Conservation (phyloP, 2,329 filamentous ascomycete genomes). For the Akanthomyces dipterigenus region DNA sequence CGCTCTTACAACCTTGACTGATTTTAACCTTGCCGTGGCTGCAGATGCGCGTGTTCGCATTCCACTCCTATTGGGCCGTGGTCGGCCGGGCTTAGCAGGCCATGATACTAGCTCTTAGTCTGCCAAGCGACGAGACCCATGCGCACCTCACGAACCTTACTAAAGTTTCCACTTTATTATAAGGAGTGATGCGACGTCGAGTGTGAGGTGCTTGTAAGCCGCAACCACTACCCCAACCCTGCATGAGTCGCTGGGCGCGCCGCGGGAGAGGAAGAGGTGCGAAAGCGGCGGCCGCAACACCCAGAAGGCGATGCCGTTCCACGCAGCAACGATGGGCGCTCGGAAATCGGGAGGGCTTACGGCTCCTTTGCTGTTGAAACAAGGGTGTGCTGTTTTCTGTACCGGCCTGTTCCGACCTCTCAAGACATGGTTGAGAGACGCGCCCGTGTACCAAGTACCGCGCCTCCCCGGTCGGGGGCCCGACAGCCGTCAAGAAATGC, state of each 20-base stretch:
- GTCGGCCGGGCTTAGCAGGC: not conserved
- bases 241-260: not conserved
- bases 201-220: constrained; percentile 5
- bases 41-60: not conserved
- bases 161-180: constrained; percentile 13
- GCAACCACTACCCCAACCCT: constrained; percentile 8
- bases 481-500: not conserved
- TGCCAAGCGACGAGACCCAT: constrained; percentile 5
- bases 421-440: not conserved
- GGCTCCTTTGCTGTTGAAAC: not conserved
- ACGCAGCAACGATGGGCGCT: not conserved
- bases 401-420: constrained; percentile 3
- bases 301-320: not conserved
- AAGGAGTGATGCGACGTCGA: not conserved
- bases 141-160: constrained; percentile 8
- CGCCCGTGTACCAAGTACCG: not conserved
- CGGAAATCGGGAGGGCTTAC: constrained; percentile 4
- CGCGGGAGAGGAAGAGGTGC: not conserved
- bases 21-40: not conserved
- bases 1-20: not conserved
- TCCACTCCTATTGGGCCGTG: not conserved
- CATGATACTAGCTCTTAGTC: constrained; percentile 11
- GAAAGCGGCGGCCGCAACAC: not conserved
- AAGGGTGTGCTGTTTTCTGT: not conserved
- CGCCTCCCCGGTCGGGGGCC: not conserved